Percentiles rank a stretch among this genome's conserved stretches.
Conservation (phyloP, 345 rosid species). For the Corchorus olitorius region DNA sequence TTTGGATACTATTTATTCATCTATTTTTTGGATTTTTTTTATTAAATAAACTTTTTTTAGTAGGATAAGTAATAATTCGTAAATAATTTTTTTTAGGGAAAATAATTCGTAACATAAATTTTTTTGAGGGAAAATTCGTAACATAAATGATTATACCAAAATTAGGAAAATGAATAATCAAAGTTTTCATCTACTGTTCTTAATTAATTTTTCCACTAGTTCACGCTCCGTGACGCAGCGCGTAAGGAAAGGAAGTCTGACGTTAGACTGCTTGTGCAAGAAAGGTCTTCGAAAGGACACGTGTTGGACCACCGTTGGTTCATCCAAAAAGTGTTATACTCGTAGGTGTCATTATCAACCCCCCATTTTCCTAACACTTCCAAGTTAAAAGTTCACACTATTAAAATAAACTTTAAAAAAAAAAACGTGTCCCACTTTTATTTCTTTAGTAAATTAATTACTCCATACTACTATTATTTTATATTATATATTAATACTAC, state of each 20-base stretch:
- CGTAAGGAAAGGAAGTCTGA: background rate
- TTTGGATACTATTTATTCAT: too few species aligned
- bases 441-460: background rate
- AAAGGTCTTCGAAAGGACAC: background rate
- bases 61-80: background rate
- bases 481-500: background rate
- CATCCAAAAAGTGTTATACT: background rate
- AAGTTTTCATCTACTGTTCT: background rate
- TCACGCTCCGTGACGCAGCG: background rate
- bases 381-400: background rate
- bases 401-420: background rate
- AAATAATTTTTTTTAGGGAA: too few species aligned
- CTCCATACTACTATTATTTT: too few species aligned
- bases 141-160: background rate
- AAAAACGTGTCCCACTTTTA: background rate
- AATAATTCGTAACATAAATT: too few species aligned
- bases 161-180: background rate
- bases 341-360: background rate
- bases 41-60: too few species aligned
- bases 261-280: background rate
- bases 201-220: background rate
- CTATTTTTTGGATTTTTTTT: too few species aligned
- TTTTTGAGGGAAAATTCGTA: too few species aligned
- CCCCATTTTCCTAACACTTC: background rate
- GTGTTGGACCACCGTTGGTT: constrained; percentile 19